Evolutionary conservation across 345 rosid genomes (phyloP), one percentile per base, ranked within the genome.

Genomic region (Boechera retrofracta): DNA sequence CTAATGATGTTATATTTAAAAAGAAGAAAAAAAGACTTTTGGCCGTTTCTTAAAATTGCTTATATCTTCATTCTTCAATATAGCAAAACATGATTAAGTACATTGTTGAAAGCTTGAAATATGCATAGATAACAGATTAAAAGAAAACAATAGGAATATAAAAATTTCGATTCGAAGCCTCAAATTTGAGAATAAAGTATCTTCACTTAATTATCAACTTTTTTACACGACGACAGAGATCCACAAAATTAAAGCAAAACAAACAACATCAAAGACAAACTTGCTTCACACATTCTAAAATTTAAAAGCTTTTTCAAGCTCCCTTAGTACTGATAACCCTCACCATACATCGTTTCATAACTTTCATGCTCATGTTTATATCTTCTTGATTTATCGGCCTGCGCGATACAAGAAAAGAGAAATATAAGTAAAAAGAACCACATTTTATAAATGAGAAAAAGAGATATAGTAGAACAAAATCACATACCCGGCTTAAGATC

Each of bases 341-440:
- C 77, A 66, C 51, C 77, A 58, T 63, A 78, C 81, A 66, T 58
- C 0, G 53, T 51, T 71, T 78, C 81, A 41, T 72, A 71, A 9
- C 39, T 31, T 5, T 45, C 69, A 64, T 15, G 39, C 44, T 31
- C 53, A 48, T 76, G 49, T 32, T 56, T 36, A 31, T 61, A 73
- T 60, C 75, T 82, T 83, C 71, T 85, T 48, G 96, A 85, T 78
- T 79, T 87, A 77, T 91, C 93, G 9, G 90, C 88, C 96, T 93
- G 90, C 75, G 26, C 12, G 2, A 10, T 26, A 26, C 24, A 9
- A 13, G 18, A 57, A 39, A 21, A 21, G 26, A 10, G 16, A 49
- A 1, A 21, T 1, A 24, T 11, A 62, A 76, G 55, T 42, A 59
- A 39, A 4, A 51, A 49, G 13, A 11, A 45, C 33, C 36, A 48